These are phyloP conservation scores for Talaromyces albobiverticillius DNA, from an alignment of 2,329 filamentous ascomycete genomes.

Conservation along the genomic window DNA sequence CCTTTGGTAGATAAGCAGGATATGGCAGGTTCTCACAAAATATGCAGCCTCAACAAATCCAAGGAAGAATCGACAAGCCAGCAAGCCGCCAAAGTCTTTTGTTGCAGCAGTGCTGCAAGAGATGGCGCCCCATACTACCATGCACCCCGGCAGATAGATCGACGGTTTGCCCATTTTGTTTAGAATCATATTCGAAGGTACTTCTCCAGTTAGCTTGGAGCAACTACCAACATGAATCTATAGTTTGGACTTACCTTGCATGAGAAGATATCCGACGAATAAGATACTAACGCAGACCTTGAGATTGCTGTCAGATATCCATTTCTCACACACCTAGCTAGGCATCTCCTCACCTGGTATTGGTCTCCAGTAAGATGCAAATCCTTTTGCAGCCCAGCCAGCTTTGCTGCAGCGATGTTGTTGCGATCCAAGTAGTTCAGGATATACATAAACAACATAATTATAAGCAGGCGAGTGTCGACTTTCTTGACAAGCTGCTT, in stretches of 20 bases:
- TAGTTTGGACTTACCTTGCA: neutral
- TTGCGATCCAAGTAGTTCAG: conserved; percentile 12
- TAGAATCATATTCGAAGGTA: conserved; percentile 13
- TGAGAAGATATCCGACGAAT: conserved; percentile 7
- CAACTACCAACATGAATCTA: no score
- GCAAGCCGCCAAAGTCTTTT: conserved; percentile 1
- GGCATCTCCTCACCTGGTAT: conserved; percentile 3
- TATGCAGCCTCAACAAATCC: conserved; percentile 64
- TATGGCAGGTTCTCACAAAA: conserved; percentile 39
- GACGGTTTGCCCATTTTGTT: conserved; percentile 1
- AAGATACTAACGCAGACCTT: conserved; percentile 6
- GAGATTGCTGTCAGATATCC: neutral
- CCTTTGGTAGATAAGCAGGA: neutral
- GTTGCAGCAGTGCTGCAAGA: conserved; percentile 1
- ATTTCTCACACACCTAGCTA: no score
- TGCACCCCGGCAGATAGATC: conserved; percentile 3
- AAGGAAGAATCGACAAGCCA: conserved; percentile 40
- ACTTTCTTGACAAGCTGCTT: conserved; percentile 3
- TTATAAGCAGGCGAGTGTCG: neutral
- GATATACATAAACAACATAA: conserved; percentile 9
- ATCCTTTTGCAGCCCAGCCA: conserved; percentile 5
- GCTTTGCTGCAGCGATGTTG: conserved; percentile 7
- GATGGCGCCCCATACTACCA: conserved; percentile 8
- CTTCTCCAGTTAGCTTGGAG: neutral
- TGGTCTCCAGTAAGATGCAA: neutral